Evolutionary conservation across 352 stramenopile species (phyloP), one percentile per base, ranked within the genome.

Genomic region (Pythium biforme): DNA sequence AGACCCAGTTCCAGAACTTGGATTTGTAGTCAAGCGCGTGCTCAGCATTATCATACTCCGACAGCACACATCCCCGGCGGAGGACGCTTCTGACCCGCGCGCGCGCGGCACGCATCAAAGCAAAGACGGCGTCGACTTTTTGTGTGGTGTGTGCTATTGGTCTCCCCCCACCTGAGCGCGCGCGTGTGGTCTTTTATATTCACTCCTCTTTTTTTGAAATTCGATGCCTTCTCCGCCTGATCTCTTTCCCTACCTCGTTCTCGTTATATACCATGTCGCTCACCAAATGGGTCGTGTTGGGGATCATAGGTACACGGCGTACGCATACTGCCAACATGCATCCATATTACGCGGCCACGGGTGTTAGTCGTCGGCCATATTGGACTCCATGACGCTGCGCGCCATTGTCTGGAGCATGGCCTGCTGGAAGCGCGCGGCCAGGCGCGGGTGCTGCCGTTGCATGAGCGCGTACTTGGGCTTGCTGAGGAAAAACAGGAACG

Each of bases 361-460:
- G n/a, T n/a, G n/a, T 56, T 81, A 94, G 63, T 92, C 81, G 59
- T 94, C 86, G 4, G 82, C 74, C 65, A 95, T 73, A 68, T 92
- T 92, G 39, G 80, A 91, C 62, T 95, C 86, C 52, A 95, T 84
- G 37, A 95, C 84, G 37, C 81, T 88, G 12, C 88, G 81, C 25
- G 86, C 86, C 81, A 95, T 90, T 49, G 80, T 87, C 61, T 91
- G 82, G 39, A 95, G 72, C 81, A 95, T 93, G 33, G 86, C 84
- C 29, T 88, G 82, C 64, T 95, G 82, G 66, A 95, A 95, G 11
- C 86, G 82, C 4, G 81, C 74, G 22, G 86, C 86, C 15, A 95
- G 70, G 0, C 69, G 64, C 14, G 86, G 86, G 33, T 93, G 79
- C 4, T 80, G 59, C 6, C 75, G 64, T 56, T 94, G 81, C 83